Evolutionary conservation across 2,329 filamentous ascomycete genomes (phyloP), one percentile per base, ranked within the genome.

Genomic region (Xylaria multiplex): DNA sequence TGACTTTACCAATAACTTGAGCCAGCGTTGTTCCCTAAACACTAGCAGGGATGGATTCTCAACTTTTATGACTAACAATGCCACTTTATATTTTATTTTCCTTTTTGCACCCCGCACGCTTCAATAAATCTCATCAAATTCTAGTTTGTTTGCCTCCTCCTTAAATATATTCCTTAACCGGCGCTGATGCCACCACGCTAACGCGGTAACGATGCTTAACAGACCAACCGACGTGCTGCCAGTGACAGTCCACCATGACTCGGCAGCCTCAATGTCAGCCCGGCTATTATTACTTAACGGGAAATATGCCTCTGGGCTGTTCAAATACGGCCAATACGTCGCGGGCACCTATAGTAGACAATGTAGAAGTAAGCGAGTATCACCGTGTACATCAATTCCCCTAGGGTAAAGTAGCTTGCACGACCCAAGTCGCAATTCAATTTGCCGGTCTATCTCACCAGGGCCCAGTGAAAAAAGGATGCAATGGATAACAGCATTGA

Each of bases 121-220:
- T 64, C 56, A 67, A 46, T 66, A 59, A 27, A 66, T 69, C 40
- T 64, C 60, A 9, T 67, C 62, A 43, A 68, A 68, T 30, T 70
- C 66, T 32, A 76, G 35, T 30, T 71, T 73, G 7, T 76, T 70
- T 9, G 75, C 76, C 59, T 77, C 73, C 6, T 73, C 73, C 6
- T 68, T 64, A 59, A 77, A 77, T 8, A 74, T 57, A 32, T 72
- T 75, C n/a, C 75, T 67, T 48, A 77, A 61, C n/a, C 74, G 67
- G 6, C 74, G 68, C 60, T 77, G 75, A 45, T 78, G 76, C 76
- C 75, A 78, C 76, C 75, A 77, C 8, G 73, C 74, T 30, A 77
- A 66, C 13, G 73, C 69, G 24, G 72, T 75, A 3, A 76, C 70
- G 8, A 75, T 62, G 30, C 70, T 71, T 16, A 77, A 62, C 3